Conservation (phyloP, 2,329 filamentous ascomycete genomes). For the Colletotrichum sp. region DNA sequence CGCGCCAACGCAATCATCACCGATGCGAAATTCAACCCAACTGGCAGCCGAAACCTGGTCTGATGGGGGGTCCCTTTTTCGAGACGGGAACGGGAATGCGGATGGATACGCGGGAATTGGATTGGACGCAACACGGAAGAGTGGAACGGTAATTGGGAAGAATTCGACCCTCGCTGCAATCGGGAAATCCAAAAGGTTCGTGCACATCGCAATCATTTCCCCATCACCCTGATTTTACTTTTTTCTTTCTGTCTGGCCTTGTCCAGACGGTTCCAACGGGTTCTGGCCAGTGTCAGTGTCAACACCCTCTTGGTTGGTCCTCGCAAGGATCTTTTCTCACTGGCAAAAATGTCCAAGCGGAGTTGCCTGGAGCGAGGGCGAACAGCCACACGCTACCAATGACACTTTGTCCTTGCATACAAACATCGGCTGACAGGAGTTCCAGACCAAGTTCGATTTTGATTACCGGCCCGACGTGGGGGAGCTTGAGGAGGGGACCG, state of each 20-base stretch:
- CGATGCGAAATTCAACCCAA: background rate
- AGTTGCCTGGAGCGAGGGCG: background rate
- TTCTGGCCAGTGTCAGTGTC: background rate
- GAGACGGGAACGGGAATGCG: background rate
- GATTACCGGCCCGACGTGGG: conserved; percentile 13
- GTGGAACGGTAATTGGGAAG: background rate
- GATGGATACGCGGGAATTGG: background rate
- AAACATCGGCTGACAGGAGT: conserved; percentile 17
- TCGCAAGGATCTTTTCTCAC: background rate
- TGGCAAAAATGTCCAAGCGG: background rate
- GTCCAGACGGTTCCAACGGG: background rate
- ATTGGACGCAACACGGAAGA: background rate
- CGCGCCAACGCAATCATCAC: conserved; percentile 4
- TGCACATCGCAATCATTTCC: background rate
- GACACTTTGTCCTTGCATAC: conserved; percentile 5
- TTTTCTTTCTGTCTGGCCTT: background rate
- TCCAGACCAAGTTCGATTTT: conserved; percentile 16
- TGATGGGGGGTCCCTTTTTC: background rate
- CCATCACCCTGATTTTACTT: background rate
- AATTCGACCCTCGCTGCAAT: background rate
- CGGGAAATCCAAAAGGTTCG: background rate
- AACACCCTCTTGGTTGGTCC: background rate
- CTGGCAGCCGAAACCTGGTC: background rate
- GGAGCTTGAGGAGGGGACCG: background rate
- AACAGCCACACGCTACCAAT: background rate